Conservation (phyloP, 1,284 basidiomycete species). For the Tetrapyrgos nigripes region DNA sequence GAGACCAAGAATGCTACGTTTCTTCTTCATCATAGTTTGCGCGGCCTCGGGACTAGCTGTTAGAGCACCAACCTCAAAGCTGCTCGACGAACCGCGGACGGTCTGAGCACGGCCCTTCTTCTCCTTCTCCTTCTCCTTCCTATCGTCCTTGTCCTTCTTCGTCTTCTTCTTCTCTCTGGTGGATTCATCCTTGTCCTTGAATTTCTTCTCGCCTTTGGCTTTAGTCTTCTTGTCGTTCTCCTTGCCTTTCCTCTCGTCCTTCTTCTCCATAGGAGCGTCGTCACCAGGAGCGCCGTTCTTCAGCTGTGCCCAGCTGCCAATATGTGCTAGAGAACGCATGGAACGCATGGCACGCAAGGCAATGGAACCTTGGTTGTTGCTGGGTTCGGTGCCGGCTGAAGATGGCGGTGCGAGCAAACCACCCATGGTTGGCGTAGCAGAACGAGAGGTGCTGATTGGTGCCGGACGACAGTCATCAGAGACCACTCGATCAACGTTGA, state of each 20-base stretch:
- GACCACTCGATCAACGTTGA: neutral
- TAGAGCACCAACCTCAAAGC: slow-evolving; percentile 67
- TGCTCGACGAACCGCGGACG: slow-evolving; percentile 57
- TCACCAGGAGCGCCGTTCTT: slow-evolving; percentile 36
- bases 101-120: slow-evolving; percentile 40
- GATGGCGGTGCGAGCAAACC: slow-evolving; percentile 32
- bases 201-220: slow-evolving; percentile 11
- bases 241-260: slow-evolving; percentile 19
- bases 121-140: slow-evolving; percentile 40
- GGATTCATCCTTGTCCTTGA: slow-evolving; percentile 16
- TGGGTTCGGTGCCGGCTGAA: slow-evolving; percentile 14
- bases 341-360: slow-evolving; percentile 79
- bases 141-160: slow-evolving; percentile 25
- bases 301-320: slow-evolving; percentile 73
- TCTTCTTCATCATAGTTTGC: slow-evolving; percentile 56
- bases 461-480: slow-evolving; percentile 1
- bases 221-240: slow-evolving; percentile 18
- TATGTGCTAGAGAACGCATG: slow-evolving; percentile 71
- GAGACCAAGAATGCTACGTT: slow-evolving; percentile 61
- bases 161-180: slow-evolving; percentile 13
- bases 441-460: slow-evolving; percentile 34
- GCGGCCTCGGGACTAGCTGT: slow-evolving; percentile 48
- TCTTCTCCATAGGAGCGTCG: slow-evolving; percentile 36
- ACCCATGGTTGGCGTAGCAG: slow-evolving; percentile 43
- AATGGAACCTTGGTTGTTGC: slow-evolving; percentile 50